A percentile compares a stretch with the other conserved stretches of the same genome.
These are phyloP conservation scores for Trichoderma erinaceum DNA, from an alignment of 495 filamentous ascomycete genomes.

Conservation along the genomic window DNA sequence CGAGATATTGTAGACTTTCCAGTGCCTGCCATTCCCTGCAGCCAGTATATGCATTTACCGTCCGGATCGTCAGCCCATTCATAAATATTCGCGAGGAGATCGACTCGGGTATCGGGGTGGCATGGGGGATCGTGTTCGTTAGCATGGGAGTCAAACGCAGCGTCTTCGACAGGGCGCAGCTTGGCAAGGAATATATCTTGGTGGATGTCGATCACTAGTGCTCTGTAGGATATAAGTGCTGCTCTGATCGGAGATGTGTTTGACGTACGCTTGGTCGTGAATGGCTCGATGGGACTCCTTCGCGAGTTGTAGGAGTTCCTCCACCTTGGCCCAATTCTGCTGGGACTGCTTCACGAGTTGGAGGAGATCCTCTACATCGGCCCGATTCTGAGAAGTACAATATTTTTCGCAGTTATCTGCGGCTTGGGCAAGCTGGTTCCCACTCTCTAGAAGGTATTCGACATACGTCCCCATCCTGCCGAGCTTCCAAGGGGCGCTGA, in stretches of 20 bases:
- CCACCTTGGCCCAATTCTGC: too few species aligned
- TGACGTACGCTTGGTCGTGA: too few species aligned
- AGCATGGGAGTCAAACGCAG: slow-evolving; percentile 23
- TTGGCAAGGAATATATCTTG: not conserved
- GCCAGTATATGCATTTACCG: slow-evolving; percentile 33
- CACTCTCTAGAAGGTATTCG: not conserved
- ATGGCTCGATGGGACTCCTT: too few species aligned
- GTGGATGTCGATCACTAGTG: too few species aligned
- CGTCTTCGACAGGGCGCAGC: slow-evolving; percentile 17
- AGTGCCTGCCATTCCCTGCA: slow-evolving; percentile 41
- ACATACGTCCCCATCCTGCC: not conserved
- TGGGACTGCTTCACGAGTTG: not conserved
- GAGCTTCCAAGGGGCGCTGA: not conserved
- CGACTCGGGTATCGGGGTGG: slow-evolving; percentile 23
- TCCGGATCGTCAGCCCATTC: slow-evolving; percentile 18
- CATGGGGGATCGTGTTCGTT: slow-evolving; percentile 28
- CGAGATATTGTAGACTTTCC: slow-evolving; percentile 42
- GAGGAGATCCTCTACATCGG: not conserved
- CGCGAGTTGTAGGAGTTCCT: too few species aligned
- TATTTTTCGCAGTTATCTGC: not conserved
- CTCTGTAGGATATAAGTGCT: too few species aligned
- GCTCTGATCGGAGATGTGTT: too few species aligned
- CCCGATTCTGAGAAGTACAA: not conserved
- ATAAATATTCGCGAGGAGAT: slow-evolving; percentile 21
- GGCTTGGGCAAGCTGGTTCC: not conserved